Evolutionary conservation across 2,329 filamentous ascomycete species (phyloP).

Genomic region (Sporothrix variecibatus): DNA sequence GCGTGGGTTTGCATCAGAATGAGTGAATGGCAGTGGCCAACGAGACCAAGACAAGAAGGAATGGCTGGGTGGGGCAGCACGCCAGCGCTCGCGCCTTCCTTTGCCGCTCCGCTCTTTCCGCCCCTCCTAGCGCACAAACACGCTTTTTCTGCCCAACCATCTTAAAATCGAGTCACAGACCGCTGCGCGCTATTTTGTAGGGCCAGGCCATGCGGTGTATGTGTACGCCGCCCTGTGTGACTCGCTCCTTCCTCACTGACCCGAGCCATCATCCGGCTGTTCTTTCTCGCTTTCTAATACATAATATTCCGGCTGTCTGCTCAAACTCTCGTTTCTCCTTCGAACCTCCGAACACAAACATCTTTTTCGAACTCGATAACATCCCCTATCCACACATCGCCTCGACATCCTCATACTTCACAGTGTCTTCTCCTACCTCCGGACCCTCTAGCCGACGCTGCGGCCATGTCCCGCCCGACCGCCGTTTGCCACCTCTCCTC

Average conservation of each 20-base stretch:
- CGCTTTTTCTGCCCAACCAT: slow-evolving; percentile 11
- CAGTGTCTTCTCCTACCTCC: not conserved
- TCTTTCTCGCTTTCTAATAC: not conserved
- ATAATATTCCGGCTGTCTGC: not conserved
- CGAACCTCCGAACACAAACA: not conserved
- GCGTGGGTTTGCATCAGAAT: slow-evolving; percentile 6
- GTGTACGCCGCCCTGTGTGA: not conserved
- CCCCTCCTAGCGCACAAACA: slow-evolving; percentile 2
- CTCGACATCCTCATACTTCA: not conserved
- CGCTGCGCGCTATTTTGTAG: not conserved
- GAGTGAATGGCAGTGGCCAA: slow-evolving; percentile 4
- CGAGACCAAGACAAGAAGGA: slow-evolving; percentile 14
- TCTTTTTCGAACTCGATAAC: not conserved
- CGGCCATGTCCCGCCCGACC: slow-evolving; percentile 29
- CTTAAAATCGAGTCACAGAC: slow-evolving; percentile 20
- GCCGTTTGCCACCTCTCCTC: slow-evolving; percentile 20
- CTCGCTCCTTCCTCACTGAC: slow-evolving; percentile 9
- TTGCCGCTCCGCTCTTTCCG: slow-evolving; percentile 27
- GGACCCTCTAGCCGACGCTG: not conserved
- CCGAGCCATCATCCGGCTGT: not conserved
- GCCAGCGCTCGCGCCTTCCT: slow-evolving; percentile 20
- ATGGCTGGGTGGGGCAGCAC: slow-evolving; percentile 19
- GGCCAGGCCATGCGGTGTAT: not conserved
- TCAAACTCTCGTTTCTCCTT: not conserved
- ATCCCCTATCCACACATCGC: not conserved